Evolutionary conservation across 768 basidiomycete genomes (phyloP).

Genomic region (Suillus weaverae): DNA sequence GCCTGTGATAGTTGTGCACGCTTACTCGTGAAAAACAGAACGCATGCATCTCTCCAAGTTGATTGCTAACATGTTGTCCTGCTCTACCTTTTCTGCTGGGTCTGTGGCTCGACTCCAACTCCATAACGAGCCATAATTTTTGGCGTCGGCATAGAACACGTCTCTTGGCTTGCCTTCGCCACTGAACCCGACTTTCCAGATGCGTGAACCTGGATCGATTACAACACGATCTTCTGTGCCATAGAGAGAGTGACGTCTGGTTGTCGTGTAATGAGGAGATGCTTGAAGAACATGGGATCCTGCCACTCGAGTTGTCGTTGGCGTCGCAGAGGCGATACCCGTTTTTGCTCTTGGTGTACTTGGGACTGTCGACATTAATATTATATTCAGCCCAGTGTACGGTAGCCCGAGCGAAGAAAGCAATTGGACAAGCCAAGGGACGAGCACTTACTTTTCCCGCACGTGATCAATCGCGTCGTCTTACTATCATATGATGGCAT

Average conservation of each 20-base stretch:
- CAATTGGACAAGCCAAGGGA: too few relatives aligned
- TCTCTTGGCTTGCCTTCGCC: constrained; percentile 91
- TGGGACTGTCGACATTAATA: constrained; percentile 34
- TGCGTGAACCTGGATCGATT: constrained; percentile 89
- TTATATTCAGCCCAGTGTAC: not conserved
- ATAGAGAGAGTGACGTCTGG: constrained; percentile 89
- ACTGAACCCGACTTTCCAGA: constrained; percentile 98
- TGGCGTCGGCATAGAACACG: constrained; percentile 65
- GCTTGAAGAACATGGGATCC: constrained; percentile 54
- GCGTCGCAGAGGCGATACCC: constrained; percentile 41
- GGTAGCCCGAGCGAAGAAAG: too few relatives aligned
- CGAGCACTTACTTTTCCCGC: not conserved
- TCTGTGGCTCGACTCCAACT: constrained; percentile 55
- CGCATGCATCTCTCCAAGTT: constrained; percentile 69
- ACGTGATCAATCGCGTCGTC: not conserved
- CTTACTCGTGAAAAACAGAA: constrained; percentile 84
- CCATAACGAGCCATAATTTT: constrained; percentile 55
- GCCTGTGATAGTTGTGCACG: constrained; percentile 11
- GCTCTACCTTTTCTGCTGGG: constrained; percentile 62
- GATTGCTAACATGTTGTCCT: constrained; percentile 69
- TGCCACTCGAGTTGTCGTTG: constrained; percentile 53
- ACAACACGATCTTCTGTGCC: constrained; percentile 95
- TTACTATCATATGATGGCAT: too few relatives aligned
- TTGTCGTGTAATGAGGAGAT: constrained; percentile 84
- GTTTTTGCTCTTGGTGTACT: constrained; percentile 33